Percentiles rank a stretch among this genome's conserved stretches.
Conservation (phyloP, 495 filamentous ascomycete genomes). For the Aspergillus sclerotiicarbonarius region DNA sequence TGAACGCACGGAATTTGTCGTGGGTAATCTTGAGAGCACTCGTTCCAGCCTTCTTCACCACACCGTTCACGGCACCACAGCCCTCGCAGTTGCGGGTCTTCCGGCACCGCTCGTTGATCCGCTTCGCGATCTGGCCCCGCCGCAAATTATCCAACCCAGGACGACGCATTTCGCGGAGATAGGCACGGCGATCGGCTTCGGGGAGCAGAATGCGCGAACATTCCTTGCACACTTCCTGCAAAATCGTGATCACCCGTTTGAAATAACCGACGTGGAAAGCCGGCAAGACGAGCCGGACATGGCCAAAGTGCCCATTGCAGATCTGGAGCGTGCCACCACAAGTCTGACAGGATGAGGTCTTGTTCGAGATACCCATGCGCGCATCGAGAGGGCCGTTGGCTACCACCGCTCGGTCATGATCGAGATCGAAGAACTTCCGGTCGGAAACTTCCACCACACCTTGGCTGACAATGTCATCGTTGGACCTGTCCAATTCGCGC, state of each 20-base stretch:
- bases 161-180: constrained; percentile 72
- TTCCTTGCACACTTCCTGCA: constrained; percentile 90
- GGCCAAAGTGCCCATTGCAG: constrained; percentile 94
- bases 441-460: constrained; percentile 89
- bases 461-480: constrained; percentile 91
- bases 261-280: constrained; percentile 96
- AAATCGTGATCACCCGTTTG: constrained; percentile 79
- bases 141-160: constrained; percentile 84
- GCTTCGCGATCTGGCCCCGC: constrained; percentile 75
- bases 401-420: constrained; percentile 65
- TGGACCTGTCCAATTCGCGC: constrained; percentile 55
- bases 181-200: constrained; percentile 68
- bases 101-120: constrained; percentile 80
- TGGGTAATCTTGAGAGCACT: constrained; percentile 88
- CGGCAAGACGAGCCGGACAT: constrained; percentile 83
- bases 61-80: constrained; percentile 78
- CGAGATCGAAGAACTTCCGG: constrained; percentile 83
- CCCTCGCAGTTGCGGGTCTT: constrained; percentile 75
- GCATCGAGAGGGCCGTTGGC: constrained; percentile 81
- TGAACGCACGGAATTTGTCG: constrained; percentile 84
- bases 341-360: constrained; percentile 71
- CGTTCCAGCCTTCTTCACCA: constrained; percentile 77
- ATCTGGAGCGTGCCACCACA: constrained; percentile 72
- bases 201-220: constrained; percentile 69
- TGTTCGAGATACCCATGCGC: constrained; percentile 84